phyloP scores from a whole-genome alignment of 2,329 filamentous ascomycete species.

The Biscogniauxia marginata region DNA sequence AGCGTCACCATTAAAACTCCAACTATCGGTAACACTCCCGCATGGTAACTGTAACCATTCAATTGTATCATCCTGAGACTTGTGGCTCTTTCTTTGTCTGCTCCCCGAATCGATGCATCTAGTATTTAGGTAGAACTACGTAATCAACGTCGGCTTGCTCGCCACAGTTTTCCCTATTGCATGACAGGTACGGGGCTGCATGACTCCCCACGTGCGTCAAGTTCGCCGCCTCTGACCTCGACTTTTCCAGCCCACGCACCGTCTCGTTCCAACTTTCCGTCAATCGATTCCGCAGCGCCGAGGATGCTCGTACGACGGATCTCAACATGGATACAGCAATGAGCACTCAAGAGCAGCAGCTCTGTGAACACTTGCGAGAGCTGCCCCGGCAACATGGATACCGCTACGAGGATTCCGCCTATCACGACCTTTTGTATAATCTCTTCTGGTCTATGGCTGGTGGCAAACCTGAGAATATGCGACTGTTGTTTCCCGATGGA shows the following conservation, averaged over 20 bases:
- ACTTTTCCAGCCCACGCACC: not conserved
- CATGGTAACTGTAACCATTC: not conserved
- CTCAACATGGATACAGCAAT: constrained; percentile 51
- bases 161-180: not conserved
- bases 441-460: constrained; percentile 87
- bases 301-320: constrained; percentile 20
- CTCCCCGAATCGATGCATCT: not conserved
- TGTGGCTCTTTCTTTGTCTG: constrained; percentile 5
- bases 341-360: constrained; percentile 73
- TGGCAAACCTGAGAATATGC: constrained; percentile 70
- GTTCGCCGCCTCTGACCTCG: not conserved
- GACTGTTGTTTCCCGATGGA: constrained; percentile 79
- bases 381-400: constrained; percentile 72
- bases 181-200: too few species aligned
- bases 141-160: not conserved
- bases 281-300: not conserved
- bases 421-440: constrained; percentile 68
- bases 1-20: not conserved
- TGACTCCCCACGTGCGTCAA: not conserved
- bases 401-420: constrained; percentile 72
- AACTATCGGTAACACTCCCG: constrained; percentile 4
- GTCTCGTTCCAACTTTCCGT: not conserved
- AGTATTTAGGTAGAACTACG: not conserved
- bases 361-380: constrained; percentile 78
- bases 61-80: not conserved